Evolutionary conservation across 2,329 filamentous ascomycete species (phyloP), one percentile per base, ranked within the genome.

Genomic region (Colletotrichum echinochloae): DNA sequence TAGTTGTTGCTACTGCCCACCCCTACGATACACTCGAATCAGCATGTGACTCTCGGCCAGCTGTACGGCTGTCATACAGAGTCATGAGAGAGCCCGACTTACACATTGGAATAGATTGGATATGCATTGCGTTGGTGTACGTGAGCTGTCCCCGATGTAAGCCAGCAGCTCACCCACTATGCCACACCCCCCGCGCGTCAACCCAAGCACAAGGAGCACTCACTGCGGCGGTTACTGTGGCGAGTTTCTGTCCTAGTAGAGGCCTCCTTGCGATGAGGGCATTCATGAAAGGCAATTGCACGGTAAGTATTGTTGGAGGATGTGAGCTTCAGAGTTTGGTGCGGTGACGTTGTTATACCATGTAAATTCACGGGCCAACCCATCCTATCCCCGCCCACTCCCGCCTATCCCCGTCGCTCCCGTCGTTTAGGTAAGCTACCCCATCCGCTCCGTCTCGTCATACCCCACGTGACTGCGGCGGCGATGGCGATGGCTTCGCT

Each of bases 71-170:
- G 6, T 23, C 3, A n/a, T 5, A 14, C 2, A 18, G 7, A 35
- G 6, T 0, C 35, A 14, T n/a, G 28, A 20, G 20, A 11, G 28
- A 12, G 11, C 6, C n/a, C 54, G 72, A 84, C 90, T 78, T 88
- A 94, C 93, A 95, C 92, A 96, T 95, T 67, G 93, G 92, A 82
- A 96, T 95, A 75, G 92, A 92, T 82, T 93, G 89, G 83, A 95
- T 92, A 88, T 95, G 92, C 93, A 96, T 96, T 74, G 83, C 83
- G 83, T 87, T 86, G 64, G 77, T 68, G 68, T 73, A 74, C 61
- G 76, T 74, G 68, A 77, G 77, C 80, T 82, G 70, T 74, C 72
- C 76, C 78, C 74, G 39, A 75, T 76, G 70, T 73, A 39, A 73
- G 64, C 60, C 5, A 26, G 11, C 49, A 12, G 39, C 18, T 39